Base-by-base conservation (phyloP, 768 basidiomycete species). In the Boletus speciosus region DNA sequence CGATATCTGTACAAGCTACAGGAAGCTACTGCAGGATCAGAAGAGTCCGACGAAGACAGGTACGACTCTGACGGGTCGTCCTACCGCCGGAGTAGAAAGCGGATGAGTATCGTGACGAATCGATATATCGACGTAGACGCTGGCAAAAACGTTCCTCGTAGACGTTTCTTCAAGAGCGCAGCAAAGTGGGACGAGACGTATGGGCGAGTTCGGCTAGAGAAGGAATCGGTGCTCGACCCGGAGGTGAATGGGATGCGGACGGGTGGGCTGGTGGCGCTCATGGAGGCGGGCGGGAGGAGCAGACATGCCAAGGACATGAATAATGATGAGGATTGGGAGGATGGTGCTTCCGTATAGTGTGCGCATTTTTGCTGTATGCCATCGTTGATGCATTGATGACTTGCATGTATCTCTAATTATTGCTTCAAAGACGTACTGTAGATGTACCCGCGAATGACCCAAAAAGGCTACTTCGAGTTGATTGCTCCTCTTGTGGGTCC, bases 61-160 rank as follows among this genome's bases (percentile, higher is more conserved):
- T 68, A 72, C 23, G 83, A 83, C 51, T 81, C 79, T 8, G 78
- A 79, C 45, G 78, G 76, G 31, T 80, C 81, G 9, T 63, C 74
- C 16, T 64, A 64, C 25, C 69, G 65, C 16, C 63, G 67, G 23
- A 71, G 71, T 35, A 76, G 76, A 60, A 81, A 81, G 58, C 80
- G 83, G 51, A 88, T 90, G 84, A 88, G 85, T 59, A 74, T 88
- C 44, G 49, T 85, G 46, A 86, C 84, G 16, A 81, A 81, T 54
- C 77, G 81, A 51, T 83, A 80, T 57, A 73, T 79, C 52, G 81
- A 85, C 40, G 71, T 78, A 0, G 73, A 78, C 11, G 52, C 56
- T 15, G 64, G 72, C 51, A 69, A 63, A 46, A 62, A 39, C 6
- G 47, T 58, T 10, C 61, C 72, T 10, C 78, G 76, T 52, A 66